Percentiles rank a stretch among this genome's conserved stretches.
These are phyloP conservation scores for Handroanthus guayacan DNA, from an alignment of 257 asterid genomes.

Conservation along the genomic window DNA sequence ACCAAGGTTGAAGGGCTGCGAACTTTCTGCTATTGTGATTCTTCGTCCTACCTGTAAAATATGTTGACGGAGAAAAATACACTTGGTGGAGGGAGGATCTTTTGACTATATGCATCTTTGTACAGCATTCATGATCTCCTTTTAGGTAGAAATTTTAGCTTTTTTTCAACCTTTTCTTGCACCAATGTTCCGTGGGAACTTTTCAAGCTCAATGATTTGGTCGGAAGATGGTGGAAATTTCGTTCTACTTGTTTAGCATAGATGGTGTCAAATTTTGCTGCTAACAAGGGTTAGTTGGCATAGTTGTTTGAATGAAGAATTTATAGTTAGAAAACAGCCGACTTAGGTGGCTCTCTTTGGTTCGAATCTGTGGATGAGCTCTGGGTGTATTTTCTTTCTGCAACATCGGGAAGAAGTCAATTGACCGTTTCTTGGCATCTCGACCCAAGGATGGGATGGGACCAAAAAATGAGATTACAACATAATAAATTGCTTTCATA, in stretches of 20 bases:
- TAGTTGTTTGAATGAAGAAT: background rate
- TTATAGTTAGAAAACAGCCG: background rate
- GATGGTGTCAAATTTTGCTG: background rate
- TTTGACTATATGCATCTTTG: background rate
- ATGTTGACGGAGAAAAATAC: background rate
- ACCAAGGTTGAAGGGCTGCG: slow-evolving; percentile 17
- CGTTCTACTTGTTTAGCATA: background rate
- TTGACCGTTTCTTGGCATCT: too few species aligned
- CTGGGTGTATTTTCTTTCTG: too few species aligned
- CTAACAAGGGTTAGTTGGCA: background rate
- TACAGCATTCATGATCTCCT: background rate
- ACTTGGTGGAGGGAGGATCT: slow-evolving; percentile 13
- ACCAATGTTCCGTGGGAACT: background rate
- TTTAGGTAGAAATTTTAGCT: background rate
- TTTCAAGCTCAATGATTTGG: slow-evolving; percentile 3
- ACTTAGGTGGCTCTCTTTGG: too few species aligned
- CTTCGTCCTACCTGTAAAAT: background rate
- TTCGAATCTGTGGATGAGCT: too few species aligned
- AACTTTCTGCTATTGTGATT: background rate
- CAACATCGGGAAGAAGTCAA: too few species aligned
- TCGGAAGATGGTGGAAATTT: background rate
- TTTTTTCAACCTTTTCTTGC: slow-evolving; percentile 1
- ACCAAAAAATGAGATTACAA: too few species aligned
- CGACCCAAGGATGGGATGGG: too few species aligned
- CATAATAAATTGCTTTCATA: background rate